Evolutionary conservation across 768 basidiomycete genomes (phyloP).

Genomic region (Psilocybe sp.): DNA sequence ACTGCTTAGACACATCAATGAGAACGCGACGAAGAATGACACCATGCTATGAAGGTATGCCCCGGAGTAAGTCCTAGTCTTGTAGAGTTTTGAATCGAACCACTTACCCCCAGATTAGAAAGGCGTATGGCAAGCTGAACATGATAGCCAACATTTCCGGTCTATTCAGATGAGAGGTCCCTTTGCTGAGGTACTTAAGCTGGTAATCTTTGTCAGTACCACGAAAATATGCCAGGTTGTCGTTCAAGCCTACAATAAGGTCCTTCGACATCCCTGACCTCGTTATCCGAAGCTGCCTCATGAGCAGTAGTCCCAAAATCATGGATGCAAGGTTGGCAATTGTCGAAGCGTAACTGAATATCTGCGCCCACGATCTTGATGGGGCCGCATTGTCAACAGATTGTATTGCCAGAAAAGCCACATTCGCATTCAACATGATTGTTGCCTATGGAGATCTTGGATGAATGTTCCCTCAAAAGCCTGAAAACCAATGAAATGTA

Average conservation of each 20-base stretch:
- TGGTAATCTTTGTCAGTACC: too few relatives aligned
- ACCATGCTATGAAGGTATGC: slow-evolving; percentile 16
- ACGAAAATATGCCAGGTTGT: neutral
- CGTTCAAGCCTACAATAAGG: neutral
- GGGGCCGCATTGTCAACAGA: slow-evolving; percentile 23
- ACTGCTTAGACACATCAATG: slow-evolving; percentile 13
- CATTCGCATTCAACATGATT: slow-evolving; percentile 55
- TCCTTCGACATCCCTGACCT: slow-evolving; percentile 3
- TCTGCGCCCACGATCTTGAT: slow-evolving; percentile 34
- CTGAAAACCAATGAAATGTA: neutral
- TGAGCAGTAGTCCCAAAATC: slow-evolving; percentile 39
- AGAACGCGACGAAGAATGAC: slow-evolving; percentile 22
- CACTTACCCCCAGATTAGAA: slow-evolving; percentile 60
- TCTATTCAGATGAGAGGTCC: slow-evolving; percentile 22
- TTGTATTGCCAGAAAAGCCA: slow-evolving; percentile 53
- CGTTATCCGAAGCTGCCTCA: slow-evolving; percentile 31
- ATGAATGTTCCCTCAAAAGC: too few relatives aligned
- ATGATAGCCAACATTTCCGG: slow-evolving; percentile 51
- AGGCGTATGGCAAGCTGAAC: slow-evolving; percentile 53
- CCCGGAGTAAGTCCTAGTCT: too few relatives aligned
- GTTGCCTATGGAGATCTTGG: slow-evolving; percentile 36
- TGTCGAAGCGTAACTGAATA: slow-evolving; percentile 45
- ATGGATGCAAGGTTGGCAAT: slow-evolving; percentile 42
- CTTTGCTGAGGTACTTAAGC: too few relatives aligned
- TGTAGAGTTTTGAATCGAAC: too few relatives aligned